These are phyloP conservation scores for Botrytis fragariae DNA, from an alignment of 2,329 filamentous ascomycete species.

Conservation along the genomic window DNA sequence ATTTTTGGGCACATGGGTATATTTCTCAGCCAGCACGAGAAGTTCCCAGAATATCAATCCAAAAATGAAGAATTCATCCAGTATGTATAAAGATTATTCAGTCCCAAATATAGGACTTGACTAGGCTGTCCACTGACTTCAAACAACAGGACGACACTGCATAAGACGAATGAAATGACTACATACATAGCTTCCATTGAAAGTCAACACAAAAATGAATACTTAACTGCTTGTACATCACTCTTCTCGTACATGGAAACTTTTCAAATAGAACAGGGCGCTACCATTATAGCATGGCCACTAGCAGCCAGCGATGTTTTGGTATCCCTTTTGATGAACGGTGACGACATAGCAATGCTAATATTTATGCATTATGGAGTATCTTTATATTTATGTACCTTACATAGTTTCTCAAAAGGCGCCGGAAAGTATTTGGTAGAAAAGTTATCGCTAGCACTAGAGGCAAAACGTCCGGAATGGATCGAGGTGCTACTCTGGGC, in stretches of 20 bases:
- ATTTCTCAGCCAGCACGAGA: neutral
- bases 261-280: neutral
- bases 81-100: neutral
- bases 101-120: neutral
- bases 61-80: neutral
- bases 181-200: neutral
- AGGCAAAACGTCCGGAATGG: neutral
- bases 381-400: neutral
- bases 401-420: neutral
- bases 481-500: neutral
- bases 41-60: neutral
- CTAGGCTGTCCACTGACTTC: neutral
- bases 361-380: constrained; percentile 10
- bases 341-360: neutral
- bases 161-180: neutral
- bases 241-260: neutral
- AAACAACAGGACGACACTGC: neutral
- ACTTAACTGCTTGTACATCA: neutral
- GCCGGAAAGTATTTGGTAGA: neutral
- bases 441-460: neutral
- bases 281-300: neutral
- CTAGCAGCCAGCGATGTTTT: neutral
- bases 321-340: neutral
- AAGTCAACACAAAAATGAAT: neutral
- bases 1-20: neutral